Evolutionary conservation across 805 yeast genomes (phyloP).

Genomic region (Teunomyces barrocoloradensis): DNA sequence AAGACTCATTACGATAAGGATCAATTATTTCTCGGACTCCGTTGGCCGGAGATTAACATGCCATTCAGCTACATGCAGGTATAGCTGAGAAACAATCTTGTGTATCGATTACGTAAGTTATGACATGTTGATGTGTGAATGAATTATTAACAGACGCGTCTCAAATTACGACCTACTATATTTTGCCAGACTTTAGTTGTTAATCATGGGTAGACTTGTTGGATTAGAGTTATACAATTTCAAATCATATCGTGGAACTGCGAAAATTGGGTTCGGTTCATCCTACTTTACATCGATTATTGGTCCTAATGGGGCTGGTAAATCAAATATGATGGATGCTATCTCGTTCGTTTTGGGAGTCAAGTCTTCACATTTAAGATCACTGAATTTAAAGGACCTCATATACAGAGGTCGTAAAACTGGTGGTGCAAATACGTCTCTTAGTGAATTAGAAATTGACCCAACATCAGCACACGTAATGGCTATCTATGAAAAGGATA

Average conservation of each 20-base stretch:
- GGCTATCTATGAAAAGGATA: conserved; percentile 67
- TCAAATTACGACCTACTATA: background rate
- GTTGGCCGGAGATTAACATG: background rate
- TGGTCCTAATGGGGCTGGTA: conserved; percentile 99
- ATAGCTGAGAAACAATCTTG: background rate
- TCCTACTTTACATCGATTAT: conserved; percentile 84
- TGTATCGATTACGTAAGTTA: background rate
- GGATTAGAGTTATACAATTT: conserved; percentile 82
- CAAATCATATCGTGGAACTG: conserved; percentile 83
- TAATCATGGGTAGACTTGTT: conserved; percentile 72
- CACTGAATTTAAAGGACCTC: conserved; percentile 69
- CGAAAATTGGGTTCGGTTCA: conserved; percentile 78
- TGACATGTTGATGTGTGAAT: background rate
- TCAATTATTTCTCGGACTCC: background rate
- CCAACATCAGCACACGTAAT: conserved; percentile 67
- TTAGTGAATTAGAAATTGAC: conserved; percentile 25
- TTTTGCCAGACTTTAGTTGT: background rate
- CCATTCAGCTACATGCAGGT: background rate
- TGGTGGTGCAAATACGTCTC: conserved; percentile 11
- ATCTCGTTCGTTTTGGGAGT: conserved; percentile 92
- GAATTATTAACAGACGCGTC: conserved; percentile 7
- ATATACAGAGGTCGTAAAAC: conserved; percentile 67
- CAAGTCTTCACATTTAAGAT: conserved; percentile 69
- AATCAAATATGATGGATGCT: conserved; percentile 97
- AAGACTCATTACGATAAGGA: background rate